A percentile compares a stretch with the other conserved stretches of the same genome.
Conservation (phyloP, 768 basidiomycete species). For the Panellus pusillus region DNA sequence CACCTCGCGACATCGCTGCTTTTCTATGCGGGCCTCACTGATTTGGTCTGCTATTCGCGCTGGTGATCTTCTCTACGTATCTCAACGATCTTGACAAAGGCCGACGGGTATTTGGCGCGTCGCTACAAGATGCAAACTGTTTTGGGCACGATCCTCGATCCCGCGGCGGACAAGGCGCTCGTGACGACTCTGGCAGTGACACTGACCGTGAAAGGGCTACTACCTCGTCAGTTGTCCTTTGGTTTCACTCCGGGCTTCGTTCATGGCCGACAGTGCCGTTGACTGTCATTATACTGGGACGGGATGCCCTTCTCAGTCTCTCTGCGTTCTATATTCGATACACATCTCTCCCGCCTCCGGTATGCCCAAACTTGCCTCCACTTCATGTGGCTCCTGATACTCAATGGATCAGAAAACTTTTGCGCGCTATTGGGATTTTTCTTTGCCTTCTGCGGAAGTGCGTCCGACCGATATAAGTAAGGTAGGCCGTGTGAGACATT, state of each 20-base stretch:
- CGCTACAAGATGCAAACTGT: slow-evolving; percentile 85
- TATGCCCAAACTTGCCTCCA: slow-evolving; percentile 36
- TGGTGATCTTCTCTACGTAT: slow-evolving; percentile 10
- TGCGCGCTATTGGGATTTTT: slow-evolving; percentile 92
- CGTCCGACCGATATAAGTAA: slow-evolving; percentile 94
- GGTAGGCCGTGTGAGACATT: slow-evolving; percentile 35
- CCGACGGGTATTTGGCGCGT: slow-evolving; percentile 89
- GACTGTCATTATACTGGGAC: slow-evolving; percentile 82
- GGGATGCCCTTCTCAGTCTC: slow-evolving; percentile 82
- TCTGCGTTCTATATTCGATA: slow-evolving; percentile 94
- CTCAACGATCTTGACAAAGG: slow-evolving; percentile 43
- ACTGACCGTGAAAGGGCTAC: slow-evolving; percentile 75
- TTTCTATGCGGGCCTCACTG: slow-evolving; percentile 89
- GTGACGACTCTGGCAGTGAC: slow-evolving; percentile 93
- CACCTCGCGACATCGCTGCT: slow-evolving; percentile 78
- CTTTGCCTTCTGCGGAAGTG: slow-evolving; percentile 93
- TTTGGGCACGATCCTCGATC: slow-evolving; percentile 94
- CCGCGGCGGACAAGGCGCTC: slow-evolving; percentile 93
- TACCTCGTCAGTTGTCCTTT: slow-evolving; percentile 66
- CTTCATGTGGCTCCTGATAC: slow-evolving; percentile 4
- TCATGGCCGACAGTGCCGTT: slow-evolving; percentile 63
- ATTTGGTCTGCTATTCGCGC: slow-evolving; percentile 61
- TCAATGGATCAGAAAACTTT: slow-evolving; percentile 73
- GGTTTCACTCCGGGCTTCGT: not conserved
- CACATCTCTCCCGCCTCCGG: slow-evolving; percentile 83